Percentiles rank a stretch among this genome's conserved stretches.
Evolutionary conservation across 805 yeast genomes (phyloP).

Genomic region (Pichia nakasei): DNA sequence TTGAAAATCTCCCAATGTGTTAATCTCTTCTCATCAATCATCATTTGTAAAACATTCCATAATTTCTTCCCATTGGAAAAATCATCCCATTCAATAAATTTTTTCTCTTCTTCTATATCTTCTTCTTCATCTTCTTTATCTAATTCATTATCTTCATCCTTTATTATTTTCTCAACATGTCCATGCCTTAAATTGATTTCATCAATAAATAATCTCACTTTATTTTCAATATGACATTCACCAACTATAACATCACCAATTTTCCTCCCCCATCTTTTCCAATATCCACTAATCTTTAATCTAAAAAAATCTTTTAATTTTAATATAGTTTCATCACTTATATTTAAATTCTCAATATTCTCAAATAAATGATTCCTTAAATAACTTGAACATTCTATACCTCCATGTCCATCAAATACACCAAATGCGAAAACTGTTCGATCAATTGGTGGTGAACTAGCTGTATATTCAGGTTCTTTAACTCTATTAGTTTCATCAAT

Average conservation of each 20-base stretch:
- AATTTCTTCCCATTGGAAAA: constrained; percentile 6
- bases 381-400: constrained; percentile 60
- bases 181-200: constrained; percentile 4
- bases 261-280: constrained; percentile 66
- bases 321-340: constrained; percentile 27
- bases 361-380: constrained; percentile 45
- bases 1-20: constrained; percentile 45
- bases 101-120: background rate
- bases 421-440: constrained; percentile 54
- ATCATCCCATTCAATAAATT: constrained; percentile 11
- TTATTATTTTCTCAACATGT: background rate
- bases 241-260: constrained; percentile 2
- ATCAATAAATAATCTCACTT: constrained; percentile 1
- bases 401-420: constrained; percentile 95
- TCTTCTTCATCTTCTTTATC: background rate
- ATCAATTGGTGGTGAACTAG: constrained; percentile 5
- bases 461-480: constrained; percentile 7
- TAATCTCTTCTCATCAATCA: constrained; percentile 5
- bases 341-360: constrained; percentile 39
- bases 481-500: constrained; percentile 4
- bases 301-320: constrained; percentile 47
- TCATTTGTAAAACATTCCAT: constrained; percentile 10
- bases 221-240: background rate
- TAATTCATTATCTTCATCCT: background rate
- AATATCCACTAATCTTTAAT: constrained; percentile 66